These are phyloP conservation scores for Lactarius pseudohatsudake DNA, from an alignment of 768 basidiomycete genomes.

Conservation along the genomic window DNA sequence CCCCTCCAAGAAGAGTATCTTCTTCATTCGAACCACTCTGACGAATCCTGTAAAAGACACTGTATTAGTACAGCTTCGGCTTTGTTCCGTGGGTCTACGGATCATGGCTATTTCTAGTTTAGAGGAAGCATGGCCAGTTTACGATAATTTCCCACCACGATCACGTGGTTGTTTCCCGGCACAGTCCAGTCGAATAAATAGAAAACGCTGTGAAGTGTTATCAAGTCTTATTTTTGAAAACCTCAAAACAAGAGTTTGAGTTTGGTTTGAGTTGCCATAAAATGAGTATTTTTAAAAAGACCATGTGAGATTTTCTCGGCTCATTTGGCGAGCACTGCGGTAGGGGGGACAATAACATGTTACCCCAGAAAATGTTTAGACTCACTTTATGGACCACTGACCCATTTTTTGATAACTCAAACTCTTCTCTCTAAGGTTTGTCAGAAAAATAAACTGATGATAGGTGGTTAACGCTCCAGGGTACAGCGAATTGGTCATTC, in stretches of 20 bases:
- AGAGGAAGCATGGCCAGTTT: neutral
- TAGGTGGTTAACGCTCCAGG: neutral
- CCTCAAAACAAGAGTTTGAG: neutral
- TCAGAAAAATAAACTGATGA: neutral
- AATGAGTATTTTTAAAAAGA: neutral
- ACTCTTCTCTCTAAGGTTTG: too few species aligned
- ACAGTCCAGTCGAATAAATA: neutral
- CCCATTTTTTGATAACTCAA: too few species aligned
- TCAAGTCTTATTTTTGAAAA: neutral
- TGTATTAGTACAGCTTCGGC: neutral
- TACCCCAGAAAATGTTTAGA: too few species aligned
- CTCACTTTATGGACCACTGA: too few species aligned
- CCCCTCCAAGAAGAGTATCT: neutral
- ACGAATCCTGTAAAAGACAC: neutral
- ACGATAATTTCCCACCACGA: neutral
- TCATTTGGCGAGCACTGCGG: too few species aligned
- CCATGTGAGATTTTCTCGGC: too few species aligned
- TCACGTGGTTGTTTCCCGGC: neutral
- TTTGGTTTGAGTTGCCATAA: neutral
- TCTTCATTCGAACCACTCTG: neutral
- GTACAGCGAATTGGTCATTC: neutral
- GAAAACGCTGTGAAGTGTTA: too few species aligned
- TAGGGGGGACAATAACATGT: too few species aligned
- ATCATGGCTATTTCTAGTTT: neutral
- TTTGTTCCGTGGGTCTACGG: neutral